These are phyloP conservation scores for Tetrahymena elliotti DNA, from an alignment of 73 alveolate genomes.

Conservation along the genomic window DNA sequence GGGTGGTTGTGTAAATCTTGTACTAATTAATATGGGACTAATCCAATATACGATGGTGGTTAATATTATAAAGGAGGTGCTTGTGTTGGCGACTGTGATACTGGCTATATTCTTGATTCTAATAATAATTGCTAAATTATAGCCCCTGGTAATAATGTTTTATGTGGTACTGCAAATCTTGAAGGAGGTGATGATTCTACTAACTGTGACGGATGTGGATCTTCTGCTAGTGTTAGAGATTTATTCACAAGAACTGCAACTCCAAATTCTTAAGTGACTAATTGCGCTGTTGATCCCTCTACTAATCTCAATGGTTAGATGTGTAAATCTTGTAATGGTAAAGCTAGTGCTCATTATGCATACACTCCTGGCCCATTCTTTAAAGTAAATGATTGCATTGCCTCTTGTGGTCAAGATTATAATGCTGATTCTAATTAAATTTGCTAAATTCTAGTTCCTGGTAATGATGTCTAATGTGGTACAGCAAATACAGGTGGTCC, in stretches of 20 bases:
- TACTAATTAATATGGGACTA: too few relatives aligned
- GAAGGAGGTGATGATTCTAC: background rate
- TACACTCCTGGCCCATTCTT: background rate
- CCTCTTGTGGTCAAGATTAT: background rate
- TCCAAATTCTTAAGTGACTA: background rate
- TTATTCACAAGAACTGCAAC: background rate
- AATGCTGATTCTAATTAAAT: background rate
- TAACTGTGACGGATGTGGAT: background rate
- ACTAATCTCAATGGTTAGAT: background rate
- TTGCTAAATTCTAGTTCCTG: background rate
- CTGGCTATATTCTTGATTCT: background rate
- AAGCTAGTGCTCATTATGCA: background rate
- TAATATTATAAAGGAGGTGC: too few relatives aligned
- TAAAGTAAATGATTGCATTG: background rate
- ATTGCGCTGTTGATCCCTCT: background rate
- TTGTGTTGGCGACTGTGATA: too few relatives aligned
- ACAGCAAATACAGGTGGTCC: background rate
- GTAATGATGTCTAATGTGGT: background rate
- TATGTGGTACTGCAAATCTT: background rate
- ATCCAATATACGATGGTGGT: too few relatives aligned
- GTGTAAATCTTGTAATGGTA: background rate
- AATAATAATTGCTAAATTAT: background rate
- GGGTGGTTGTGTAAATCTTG: too few relatives aligned
- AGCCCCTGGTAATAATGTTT: background rate
- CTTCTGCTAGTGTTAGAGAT: background rate